Base-by-base conservation (phyloP, 441 rosid genomes). In the Melastoma candidum region DNA sequence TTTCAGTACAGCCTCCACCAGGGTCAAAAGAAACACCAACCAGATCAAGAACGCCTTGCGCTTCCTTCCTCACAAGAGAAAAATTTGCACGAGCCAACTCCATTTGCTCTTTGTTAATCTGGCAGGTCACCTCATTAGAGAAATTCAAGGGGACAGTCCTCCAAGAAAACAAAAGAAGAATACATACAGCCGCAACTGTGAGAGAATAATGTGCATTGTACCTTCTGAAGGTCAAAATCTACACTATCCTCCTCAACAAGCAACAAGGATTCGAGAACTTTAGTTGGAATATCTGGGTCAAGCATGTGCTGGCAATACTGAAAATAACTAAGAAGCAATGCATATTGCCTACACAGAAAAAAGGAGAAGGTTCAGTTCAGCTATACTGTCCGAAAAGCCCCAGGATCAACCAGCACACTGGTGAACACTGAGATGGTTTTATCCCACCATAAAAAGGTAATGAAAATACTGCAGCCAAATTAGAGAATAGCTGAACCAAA, bases 221-320 rank as follows among this genome's bases (percentile, higher is more conserved):
- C 97, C 80, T 81, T 84, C 60, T 80, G 83, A 57, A 93, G 84
- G 75, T 92, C 98, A 48, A 73, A 58, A 80, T 84, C 96, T 64
- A 86, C 97, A 63, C 81, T 83, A 61, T 89, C 97, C 67, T 83
- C 83, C 58, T 86, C 97, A 72, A 77, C 79, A 50, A 81, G 84
- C 62, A 87, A 65, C 69, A 93, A 70, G 75, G 71, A 80, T 54
- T 83, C 95, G 68, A 93, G 69, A 70, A 89, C 81, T 57, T 84
- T 65, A 26, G 81, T 73, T 44, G 99, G 97, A 72, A 93, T 79
- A 65, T 83, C 89, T 26, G 86, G 84, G 71, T 89, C 84, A 68
- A 89, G 80, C 63, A 80, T 78, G 71, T 89, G 99, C 71, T 78
- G 88, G 70, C 99, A 89, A 66, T 89, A 93, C 79, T 93, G 99